Evolutionary conservation across 805 yeast species (phyloP).

Genomic region (Yamadazyma ubonensis): DNA sequence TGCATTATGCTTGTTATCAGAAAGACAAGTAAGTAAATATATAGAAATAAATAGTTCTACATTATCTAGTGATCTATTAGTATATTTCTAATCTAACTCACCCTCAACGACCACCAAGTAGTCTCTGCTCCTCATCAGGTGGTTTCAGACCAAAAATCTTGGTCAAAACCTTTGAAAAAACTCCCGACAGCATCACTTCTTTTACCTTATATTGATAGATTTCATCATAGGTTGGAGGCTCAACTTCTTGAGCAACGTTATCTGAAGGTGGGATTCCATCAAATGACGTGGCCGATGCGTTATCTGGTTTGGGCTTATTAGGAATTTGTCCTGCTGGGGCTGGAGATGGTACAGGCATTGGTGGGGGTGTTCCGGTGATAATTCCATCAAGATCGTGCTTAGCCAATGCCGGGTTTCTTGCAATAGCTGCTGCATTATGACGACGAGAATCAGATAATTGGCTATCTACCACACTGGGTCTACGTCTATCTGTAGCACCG

Average conservation of each 20-base stretch:
- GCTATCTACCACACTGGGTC: slow-evolving; percentile 19
- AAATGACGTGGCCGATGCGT: slow-evolving; percentile 18
- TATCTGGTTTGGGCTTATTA: slow-evolving; percentile 25
- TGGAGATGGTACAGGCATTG: slow-evolving; percentile 15
- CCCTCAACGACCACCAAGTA: slow-evolving; percentile 2
- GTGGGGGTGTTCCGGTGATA: slow-evolving; percentile 29
- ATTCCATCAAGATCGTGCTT: slow-evolving; percentile 33
- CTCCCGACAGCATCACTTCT: slow-evolving; percentile 17
- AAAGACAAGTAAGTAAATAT: slow-evolving; percentile 1
- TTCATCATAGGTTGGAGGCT: slow-evolving; percentile 34
- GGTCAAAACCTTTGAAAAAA: slow-evolving; percentile 1
- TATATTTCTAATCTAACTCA: too few species aligned
- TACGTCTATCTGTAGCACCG: slow-evolving; percentile 19
- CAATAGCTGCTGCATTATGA: slow-evolving; percentile 43
- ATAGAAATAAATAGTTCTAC: background rate
- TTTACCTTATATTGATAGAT: slow-evolving; percentile 25
- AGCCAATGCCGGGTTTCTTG: slow-evolving; percentile 37
- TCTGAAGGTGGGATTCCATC: slow-evolving; percentile 20
- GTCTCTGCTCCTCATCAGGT: slow-evolving; percentile 6
- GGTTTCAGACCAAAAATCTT: slow-evolving; percentile 1
- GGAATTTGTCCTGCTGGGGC: slow-evolving; percentile 8
- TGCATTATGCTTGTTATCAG: slow-evolving; percentile 56
- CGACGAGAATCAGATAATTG: slow-evolving; percentile 19
- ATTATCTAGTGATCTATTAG: too few species aligned
- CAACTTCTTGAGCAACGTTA: slow-evolving; percentile 31